These are phyloP conservation scores for Debaryomyces maramus DNA, from an alignment of 805 yeast species.

Conservation along the genomic window DNA sequence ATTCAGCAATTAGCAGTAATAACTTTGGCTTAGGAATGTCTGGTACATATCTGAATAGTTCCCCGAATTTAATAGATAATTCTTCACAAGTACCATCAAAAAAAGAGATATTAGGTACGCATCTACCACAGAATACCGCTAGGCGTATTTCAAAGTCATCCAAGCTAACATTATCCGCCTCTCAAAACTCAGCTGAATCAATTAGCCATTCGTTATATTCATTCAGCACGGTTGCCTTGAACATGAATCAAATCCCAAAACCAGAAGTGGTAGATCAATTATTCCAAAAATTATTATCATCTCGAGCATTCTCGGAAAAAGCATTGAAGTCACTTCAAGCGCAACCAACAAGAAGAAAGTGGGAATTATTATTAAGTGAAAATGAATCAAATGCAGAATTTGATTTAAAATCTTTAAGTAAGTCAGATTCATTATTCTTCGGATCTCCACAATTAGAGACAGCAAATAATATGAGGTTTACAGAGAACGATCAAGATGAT, in stretches of 20 bases:
- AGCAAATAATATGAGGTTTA: too few relatives aligned
- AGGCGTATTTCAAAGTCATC: slow-evolving; percentile 4
- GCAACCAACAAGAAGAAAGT: slow-evolving; percentile 37
- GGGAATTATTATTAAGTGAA: slow-evolving; percentile 45
- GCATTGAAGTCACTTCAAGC: slow-evolving; percentile 32
- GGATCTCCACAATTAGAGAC: neutral
- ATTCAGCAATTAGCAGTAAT: neutral
- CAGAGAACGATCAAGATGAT: too few relatives aligned
- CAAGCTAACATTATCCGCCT: slow-evolving; percentile 6
- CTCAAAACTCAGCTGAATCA: neutral
- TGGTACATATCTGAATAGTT: neutral
- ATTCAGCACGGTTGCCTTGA: slow-evolving; percentile 32
- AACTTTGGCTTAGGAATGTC: neutral
- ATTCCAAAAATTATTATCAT: slow-evolving; percentile 40
- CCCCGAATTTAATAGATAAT: neutral
- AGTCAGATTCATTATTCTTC: neutral
- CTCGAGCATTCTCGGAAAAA: slow-evolving; percentile 37
- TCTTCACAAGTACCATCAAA: neutral
- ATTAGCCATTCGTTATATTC: slow-evolving; percentile 29
- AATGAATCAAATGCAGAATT: slow-evolving; percentile 38
- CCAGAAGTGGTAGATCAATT: slow-evolving; percentile 36
- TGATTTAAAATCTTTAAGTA: slow-evolving; percentile 27
- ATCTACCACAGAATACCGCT: neutral
- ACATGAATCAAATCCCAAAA: slow-evolving; percentile 35
- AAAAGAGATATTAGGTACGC: neutral